Evolutionary conservation across 306 rosid species (phyloP), one percentile per base, ranked within the genome.

Genomic region (Cucurbita moschata): DNA sequence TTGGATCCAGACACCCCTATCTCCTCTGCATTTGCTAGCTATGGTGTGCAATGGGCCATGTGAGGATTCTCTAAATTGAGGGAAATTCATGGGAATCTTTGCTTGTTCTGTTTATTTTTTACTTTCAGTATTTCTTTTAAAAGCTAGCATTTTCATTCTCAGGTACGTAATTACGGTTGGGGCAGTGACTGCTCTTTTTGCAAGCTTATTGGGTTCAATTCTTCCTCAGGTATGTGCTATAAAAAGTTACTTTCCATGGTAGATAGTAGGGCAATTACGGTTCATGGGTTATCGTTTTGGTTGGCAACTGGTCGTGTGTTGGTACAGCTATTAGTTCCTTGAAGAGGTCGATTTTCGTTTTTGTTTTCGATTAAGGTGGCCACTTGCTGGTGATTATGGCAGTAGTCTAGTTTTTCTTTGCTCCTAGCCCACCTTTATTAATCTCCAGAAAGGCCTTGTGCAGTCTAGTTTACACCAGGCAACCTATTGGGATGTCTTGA

Each of bases 1-100:
- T 86, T 94, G 78, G 83, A 94, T 84, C 98, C 94, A 1, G 98
- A 94, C 81, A 94, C 97, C 13, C 98, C 98, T 15, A 89, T 94
- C 77, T 90, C 98, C 7, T 78, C 88, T 75, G 97, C 98, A 67
- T 90, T 94, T 89, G 79, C 92, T 67, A 78, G 75, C 49, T 83
- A 89, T 61, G 97, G 97, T 73, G 82, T 94, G 90, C 85, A 87
- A 60, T 90, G 98, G 98, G 96, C 96, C 18, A 91, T 82, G 97
- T 94, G 81, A 89, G 96, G 80, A 58, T 74, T 58, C 66, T 71
- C 40, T 50, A 58, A 71, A 68, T 26, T 23, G 53, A 23, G 55
- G 57, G 57, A 47, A 26, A 46, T 42, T 64, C 46, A 40, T 57
- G 40, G 81, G 75, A 76, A 3, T 54, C 40, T 73, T 49, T 76